Percentiles rank a stretch among this genome's conserved stretches.
Conservation (phyloP, 345 rosid genomes). For the Citropsis articulata region DNA sequence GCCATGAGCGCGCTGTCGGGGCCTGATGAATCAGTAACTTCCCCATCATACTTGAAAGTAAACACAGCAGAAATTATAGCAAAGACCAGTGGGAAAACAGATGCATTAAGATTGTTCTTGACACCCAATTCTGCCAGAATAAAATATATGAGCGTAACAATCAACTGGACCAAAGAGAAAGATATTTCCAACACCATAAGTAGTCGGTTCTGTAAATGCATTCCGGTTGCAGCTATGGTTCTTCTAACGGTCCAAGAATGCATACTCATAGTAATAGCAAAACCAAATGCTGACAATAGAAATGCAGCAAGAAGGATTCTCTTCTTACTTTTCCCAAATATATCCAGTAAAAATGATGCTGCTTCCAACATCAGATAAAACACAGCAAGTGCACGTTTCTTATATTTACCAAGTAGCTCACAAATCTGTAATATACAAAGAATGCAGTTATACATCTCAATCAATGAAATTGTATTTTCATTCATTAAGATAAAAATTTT, state of each 20-base stretch:
- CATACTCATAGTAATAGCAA: not conserved
- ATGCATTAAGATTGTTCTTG: not conserved
- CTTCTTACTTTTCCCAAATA: not conserved
- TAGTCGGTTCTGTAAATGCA: not conserved
- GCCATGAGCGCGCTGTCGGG: not conserved
- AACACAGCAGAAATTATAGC: not conserved
- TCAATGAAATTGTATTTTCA: no score
- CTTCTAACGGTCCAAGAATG: not conserved
- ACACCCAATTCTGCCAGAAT: not conserved
- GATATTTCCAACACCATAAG: not conserved
- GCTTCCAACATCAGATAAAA: not conserved
- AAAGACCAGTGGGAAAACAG: not conserved
- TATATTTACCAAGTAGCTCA: no score
- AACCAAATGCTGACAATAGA: not conserved
- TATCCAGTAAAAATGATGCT: not conserved
- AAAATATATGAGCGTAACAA: not conserved
- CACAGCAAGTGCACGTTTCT: not conserved
- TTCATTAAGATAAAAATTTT: no score
- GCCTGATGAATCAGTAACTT: not conserved
- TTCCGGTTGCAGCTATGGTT: not conserved
- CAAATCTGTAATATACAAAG: not conserved
- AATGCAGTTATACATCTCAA: not conserved
- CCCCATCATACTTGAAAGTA: not conserved
- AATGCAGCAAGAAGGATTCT: not conserved
- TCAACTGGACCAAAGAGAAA: not conserved